Base-by-base conservation (phyloP, 495 filamentous ascomycete genomes). In the Amniculicola lignicola region DNA sequence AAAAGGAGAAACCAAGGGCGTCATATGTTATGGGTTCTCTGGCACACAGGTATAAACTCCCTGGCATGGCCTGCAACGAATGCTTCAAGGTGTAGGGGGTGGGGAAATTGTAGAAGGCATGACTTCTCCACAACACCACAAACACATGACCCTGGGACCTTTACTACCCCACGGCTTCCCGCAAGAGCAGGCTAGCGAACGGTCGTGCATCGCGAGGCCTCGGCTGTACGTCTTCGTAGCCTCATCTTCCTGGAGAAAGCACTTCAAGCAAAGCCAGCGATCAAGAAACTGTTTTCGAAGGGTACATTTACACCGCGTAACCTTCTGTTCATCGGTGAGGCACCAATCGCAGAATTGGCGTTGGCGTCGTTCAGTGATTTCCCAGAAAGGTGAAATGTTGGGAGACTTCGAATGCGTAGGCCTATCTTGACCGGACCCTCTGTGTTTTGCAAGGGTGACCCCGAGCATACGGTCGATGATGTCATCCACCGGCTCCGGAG, bases 201-300 rank as follows among this genome's bases (percentile, higher is more conserved):
- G 29, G 9, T 9, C n/a, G 7, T 15, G 5, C 11, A 48, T 29
- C 33, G 10, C 4, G 7, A 25, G 16, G 21, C 14, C 43, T 12
- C 19, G 25, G 5, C 4, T 2, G 18, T 16, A 1, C 1, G 14
- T 25, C 6, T 29, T 21, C 11, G 24, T 45, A 40, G 22, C 12
- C 23, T 28, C 1, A n/a, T 56, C 25, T 22, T 57, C 54, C 10
- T n/a, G 41, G n/a, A 23, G 15, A 31, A 31, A 57, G 45, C 54
- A 57, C 24, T 27, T 12, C 9, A 57, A 22, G 36, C 54, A 57
- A 3, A 57, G 23, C 54, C 54, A 57, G 18, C 54, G 54, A 33
- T 57, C 54, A 4, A 57, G 38, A 21, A 57, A 57, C 2, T 19
- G 44, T 23, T 19, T 19, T 27, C 33, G 18, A 12, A 57, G 27